Conservation (phyloP, 1,284 basidiomycete genomes). For the Termitomyces sp. region DNA sequence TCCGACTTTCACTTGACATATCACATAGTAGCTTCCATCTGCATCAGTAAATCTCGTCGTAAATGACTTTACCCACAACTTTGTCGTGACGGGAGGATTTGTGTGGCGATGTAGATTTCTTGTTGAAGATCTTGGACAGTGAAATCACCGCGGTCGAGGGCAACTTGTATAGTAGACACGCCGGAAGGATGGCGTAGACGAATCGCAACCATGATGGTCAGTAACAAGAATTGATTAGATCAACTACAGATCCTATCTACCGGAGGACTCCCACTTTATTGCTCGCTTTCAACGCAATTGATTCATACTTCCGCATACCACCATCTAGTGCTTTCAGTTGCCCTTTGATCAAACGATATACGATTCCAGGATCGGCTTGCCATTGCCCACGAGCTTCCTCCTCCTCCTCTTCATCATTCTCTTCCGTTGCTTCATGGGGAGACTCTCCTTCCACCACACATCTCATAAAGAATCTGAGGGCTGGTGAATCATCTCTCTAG, state of each 20-base stretch:
- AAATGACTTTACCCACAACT: conserved; percentile 49
- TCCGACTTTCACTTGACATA: conserved; percentile 68
- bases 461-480: conserved; percentile 30
- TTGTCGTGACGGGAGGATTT: conserved; percentile 74
- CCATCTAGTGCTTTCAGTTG: conserved; percentile 30
- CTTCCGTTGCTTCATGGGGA: conserved; percentile 18
- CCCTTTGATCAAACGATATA: conserved; percentile 32
- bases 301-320: conserved; percentile 20
- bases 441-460: conserved; percentile 35
- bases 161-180: conserved; percentile 69
- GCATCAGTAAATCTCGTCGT: conserved; percentile 5
- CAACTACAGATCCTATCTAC: conserved; percentile 10
- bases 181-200: conserved; percentile 80
- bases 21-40: conserved; percentile 1
- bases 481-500: neutral
- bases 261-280: conserved; percentile 11
- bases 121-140: conserved; percentile 73
- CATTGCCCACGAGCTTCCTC: conserved; percentile 18
- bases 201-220: conserved; percentile 50
- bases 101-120: conserved; percentile 58
- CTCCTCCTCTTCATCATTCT: conserved; percentile 28
- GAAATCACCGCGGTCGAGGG: conserved; percentile 48
- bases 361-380: conserved; percentile 24
- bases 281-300: conserved; percentile 20
- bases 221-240: conserved; percentile 3